These are phyloP conservation scores for Thelonectria rubi DNA, from an alignment of 2,329 filamentous ascomycete species.

Conservation along the genomic window DNA sequence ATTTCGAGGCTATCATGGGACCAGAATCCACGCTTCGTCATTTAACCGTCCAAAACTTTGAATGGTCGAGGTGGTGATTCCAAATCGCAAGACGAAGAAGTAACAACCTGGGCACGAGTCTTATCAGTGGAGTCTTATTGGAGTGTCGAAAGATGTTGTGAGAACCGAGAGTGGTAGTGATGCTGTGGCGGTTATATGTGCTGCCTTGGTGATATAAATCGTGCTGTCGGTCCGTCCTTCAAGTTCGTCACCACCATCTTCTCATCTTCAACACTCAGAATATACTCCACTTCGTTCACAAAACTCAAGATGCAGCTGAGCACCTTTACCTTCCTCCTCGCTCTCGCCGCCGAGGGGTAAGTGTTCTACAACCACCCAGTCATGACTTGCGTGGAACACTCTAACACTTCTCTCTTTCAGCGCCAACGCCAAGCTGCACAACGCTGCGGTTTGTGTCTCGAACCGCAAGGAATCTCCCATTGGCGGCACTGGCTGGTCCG, in stretches of 20 bases:
- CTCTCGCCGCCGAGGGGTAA: slow-evolving; percentile 1
- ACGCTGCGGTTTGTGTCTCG: slow-evolving; percentile 12
- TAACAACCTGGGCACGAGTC: neutral
- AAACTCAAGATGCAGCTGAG: neutral
- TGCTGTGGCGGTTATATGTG: neutral
- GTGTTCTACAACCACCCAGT: neutral
- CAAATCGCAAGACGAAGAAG: neutral
- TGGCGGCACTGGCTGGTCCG: slow-evolving; percentile 19
- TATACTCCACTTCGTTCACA: neutral
- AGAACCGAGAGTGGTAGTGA: neutral
- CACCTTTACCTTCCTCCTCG: neutral
- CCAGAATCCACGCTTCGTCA: neutral
- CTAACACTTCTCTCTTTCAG: neutral
- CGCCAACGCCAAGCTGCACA: slow-evolving; percentile 12
- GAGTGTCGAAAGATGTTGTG: neutral
- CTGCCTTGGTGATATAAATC: neutral
- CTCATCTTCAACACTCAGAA: neutral
- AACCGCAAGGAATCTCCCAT: slow-evolving; percentile 18
- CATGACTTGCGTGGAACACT: neutral
- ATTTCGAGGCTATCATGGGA: neutral
- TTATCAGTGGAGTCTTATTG: neutral
- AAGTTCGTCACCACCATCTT: neutral
- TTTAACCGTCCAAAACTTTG: neutral
- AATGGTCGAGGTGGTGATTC: neutral
- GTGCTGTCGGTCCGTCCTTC: neutral